phyloP scores from a whole-genome alignment of 805 yeast genomes.

The Scheffersomyces ergatensis region DNA sequence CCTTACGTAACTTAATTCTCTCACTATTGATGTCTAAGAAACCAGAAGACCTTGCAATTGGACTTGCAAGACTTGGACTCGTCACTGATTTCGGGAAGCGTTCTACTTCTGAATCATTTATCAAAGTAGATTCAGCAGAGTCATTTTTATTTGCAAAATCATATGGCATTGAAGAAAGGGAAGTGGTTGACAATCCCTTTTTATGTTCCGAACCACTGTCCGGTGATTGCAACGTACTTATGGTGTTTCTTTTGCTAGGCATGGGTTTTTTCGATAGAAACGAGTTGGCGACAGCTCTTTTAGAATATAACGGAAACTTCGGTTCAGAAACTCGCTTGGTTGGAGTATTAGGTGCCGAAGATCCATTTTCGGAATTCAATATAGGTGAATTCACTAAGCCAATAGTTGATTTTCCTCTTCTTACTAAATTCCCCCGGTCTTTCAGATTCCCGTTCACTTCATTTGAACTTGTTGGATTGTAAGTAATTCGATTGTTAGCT shows the following conservation, averaged over 20 bases:
- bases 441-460: not conserved
- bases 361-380: conserved; percentile 6
- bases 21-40: not conserved
- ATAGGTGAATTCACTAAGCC: conserved; percentile 22
- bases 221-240: conserved; percentile 9
- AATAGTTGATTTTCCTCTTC: conserved; percentile 2
- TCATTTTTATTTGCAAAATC: not conserved
- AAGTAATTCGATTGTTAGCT: conserved; percentile 8
- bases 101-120: conserved; percentile 10
- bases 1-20: conserved; percentile 21
- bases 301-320: conserved; percentile 18
- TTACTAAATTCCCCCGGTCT: not conserved
- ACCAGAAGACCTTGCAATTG: not conserved
- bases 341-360: conserved; percentile 11
- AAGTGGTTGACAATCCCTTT: conserved; percentile 20
- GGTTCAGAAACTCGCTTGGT: conserved; percentile 1
- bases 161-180: conserved; percentile 11
- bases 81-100: not conserved
- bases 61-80: not conserved
- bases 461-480: not conserved
- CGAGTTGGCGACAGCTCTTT: conserved; percentile 22
- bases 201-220: conserved; percentile 1
- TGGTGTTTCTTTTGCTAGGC: conserved; percentile 11
- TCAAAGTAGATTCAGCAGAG: conserved; percentile 10
- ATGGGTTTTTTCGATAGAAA: conserved; percentile 1